These are phyloP conservation scores for Trifolium dubium DNA, from an alignment of 306 rosid species.

Conservation along the genomic window DNA sequence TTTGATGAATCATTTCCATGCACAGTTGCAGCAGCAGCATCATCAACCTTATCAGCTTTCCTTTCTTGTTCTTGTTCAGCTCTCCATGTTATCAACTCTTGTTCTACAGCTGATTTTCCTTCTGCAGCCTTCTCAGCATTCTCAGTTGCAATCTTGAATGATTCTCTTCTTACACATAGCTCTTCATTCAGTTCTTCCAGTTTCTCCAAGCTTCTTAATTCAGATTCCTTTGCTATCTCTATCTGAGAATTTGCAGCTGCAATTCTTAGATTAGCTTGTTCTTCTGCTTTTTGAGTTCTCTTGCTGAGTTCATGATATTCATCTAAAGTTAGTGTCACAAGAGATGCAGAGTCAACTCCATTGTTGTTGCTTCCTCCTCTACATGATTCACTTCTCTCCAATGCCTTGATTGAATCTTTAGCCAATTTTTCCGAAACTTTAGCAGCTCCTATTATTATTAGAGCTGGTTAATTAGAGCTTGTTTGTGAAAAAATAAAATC, in stretches of 20 bases:
- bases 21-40: constrained; percentile 17
- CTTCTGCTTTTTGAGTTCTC: constrained; percentile 72
- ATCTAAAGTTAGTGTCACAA: constrained; percentile 67
- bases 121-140: constrained; percentile 78
- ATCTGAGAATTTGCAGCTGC: constrained; percentile 66
- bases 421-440: constrained; percentile 77
- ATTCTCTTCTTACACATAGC: constrained; percentile 65
- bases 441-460: constrained; percentile 69
- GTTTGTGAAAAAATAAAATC: neutral
- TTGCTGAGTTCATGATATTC: constrained; percentile 84
- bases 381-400: constrained; percentile 74
- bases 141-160: constrained; percentile 66
- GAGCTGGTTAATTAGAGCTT: neutral
- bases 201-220: constrained; percentile 68
- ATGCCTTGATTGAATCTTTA: constrained; percentile 70
- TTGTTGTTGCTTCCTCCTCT: constrained; percentile 28
- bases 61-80: constrained; percentile 68
- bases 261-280: constrained; percentile 71
- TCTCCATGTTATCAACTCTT: constrained; percentile 75
- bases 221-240: constrained; percentile 73
- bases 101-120: constrained; percentile 77
- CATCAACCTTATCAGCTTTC: constrained; percentile 49
- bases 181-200: constrained; percentile 73
- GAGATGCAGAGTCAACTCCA: constrained; percentile 52
- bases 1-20: constrained; percentile 39